These are phyloP conservation scores for Ceratocystis destructans DNA, from an alignment of 2,329 filamentous ascomycete species.

Conservation along the genomic window DNA sequence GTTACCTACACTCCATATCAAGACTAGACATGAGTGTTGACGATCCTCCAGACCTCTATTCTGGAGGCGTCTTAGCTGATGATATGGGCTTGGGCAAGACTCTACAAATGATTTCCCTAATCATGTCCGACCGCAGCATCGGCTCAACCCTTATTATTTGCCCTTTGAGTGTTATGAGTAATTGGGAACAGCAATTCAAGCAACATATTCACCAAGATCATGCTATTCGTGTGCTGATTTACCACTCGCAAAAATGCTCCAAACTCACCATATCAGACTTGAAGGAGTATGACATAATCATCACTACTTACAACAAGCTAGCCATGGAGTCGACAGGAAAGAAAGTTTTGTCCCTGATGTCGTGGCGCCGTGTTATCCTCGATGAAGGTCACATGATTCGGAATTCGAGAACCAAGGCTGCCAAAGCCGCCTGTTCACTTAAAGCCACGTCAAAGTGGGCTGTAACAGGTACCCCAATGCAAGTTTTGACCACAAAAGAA, in stretches of 20 bases:
- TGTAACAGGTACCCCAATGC: constrained; percentile 67
- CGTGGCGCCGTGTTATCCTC: constrained; percentile 67
- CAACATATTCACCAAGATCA: constrained; percentile 54
- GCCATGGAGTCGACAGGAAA: constrained; percentile 40
- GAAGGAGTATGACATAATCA: constrained; percentile 55
- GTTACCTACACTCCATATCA: background rate
- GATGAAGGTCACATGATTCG: constrained; percentile 77
- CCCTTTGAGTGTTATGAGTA: constrained; percentile 77
- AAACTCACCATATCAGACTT: constrained; percentile 46
- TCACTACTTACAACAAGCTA: constrained; percentile 74
- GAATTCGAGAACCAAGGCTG: constrained; percentile 59
- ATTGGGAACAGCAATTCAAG: constrained; percentile 70
- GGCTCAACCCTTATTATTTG: constrained; percentile 66
- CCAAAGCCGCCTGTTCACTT: constrained; percentile 53
- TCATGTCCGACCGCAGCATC: constrained; percentile 41
- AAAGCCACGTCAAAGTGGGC: constrained; percentile 64
- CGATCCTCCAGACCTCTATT: constrained; percentile 48
- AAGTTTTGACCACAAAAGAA: constrained; percentile 22
- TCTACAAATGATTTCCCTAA: constrained; percentile 67
- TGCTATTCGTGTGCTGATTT: constrained; percentile 53
- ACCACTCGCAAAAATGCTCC: constrained; percentile 47
- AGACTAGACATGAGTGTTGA: background rate
- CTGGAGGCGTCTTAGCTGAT: constrained; percentile 75
- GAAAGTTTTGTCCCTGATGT: constrained; percentile 32
- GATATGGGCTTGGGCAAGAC: constrained; percentile 93